Base-by-base conservation (phyloP, 257 asterid species). In the Voacanga thouarsii region DNA sequence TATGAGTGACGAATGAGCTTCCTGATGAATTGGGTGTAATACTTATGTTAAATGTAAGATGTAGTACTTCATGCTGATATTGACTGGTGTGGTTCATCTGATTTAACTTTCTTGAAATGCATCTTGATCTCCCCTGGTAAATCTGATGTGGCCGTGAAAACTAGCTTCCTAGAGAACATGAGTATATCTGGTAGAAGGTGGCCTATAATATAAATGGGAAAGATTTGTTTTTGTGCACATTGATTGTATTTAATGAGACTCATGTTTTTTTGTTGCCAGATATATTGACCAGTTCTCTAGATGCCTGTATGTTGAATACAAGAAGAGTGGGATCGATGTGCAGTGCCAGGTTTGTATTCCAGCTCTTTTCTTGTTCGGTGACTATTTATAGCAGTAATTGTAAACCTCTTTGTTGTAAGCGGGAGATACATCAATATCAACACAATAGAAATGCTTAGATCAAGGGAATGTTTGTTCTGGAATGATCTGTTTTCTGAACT, bases 281-380 rank as follows among this genome's bases (percentile, higher is more conserved):
- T 96, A 93, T 51, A 76, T 93, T 53, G 99, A 96, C 79, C 99
- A 93, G 84, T 85, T 96, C 80, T 96, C 98, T 19, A 86, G 98
- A 87, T 91, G 96, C 88, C 97, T 96, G 60, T 89, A 96, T 68
- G 99, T 96, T 69, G 99, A 96, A 82, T 96, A 96, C 92, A 96
- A 96, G 90, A 92, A 89, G 75, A 90, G 85, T 3, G 99, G 99
- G 69, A 96, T 96, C 28, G 98, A 96, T 74, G 98, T 96, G 75
- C 99, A 96, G 86, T 96, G 99, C 75, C 99, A 96, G 99, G 99
- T 96, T 78, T 63, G 74, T 28, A 24, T 8, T 37, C 64, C 3
- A 8, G 65, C n/a, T 50, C 19, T 28, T 14, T 72, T 30, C 37
- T 53, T 51, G 30, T 73, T 30, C 14, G 5, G 37, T 33, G 37